Conservation (phyloP, 176 grass and related monocot genomes). For the Juncus effusus region DNA sequence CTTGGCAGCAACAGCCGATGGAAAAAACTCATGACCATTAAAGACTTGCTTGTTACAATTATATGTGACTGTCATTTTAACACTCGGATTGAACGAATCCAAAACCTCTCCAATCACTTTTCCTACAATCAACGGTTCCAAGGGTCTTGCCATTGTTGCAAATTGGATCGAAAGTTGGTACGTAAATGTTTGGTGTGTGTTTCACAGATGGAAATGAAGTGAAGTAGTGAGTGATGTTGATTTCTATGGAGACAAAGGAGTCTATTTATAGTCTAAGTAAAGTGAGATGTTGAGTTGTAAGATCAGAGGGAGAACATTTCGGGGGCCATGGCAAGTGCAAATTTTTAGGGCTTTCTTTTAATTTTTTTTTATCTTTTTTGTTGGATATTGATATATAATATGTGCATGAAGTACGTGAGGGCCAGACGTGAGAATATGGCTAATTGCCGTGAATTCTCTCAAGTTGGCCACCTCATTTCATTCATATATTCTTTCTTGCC, state of each 20-base stretch:
- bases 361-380: background rate
- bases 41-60: constrained; percentile 73
- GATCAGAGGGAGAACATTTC: constrained; percentile 22
- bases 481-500: constrained; percentile 22
- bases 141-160: constrained; percentile 59
- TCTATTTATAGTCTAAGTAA: constrained; percentile 50
- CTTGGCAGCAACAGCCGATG: constrained; percentile 52
- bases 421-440: constrained; percentile 20
- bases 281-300: constrained; percentile 18
- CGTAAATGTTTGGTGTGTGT: constrained; percentile 4
- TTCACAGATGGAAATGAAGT: background rate
- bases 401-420: constrained; percentile 24
- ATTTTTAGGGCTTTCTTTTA: constrained; percentile 33
- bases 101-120: constrained; percentile 95
- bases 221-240: background rate
- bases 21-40: constrained; percentile 89
- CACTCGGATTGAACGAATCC: constrained; percentile 70
- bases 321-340: constrained; percentile 15
- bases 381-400: background rate
- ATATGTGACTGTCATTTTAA: constrained; percentile 78
- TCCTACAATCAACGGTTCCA: constrained; percentile 73
- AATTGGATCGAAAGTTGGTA: constrained; percentile 10
- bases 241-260: constrained; percentile 27
- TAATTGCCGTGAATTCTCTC: constrained; percentile 16
- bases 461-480: constrained; percentile 16